phyloP scores from a whole-genome alignment of 129 eudicot genomes.

The Oenanthe sinensis region DNA sequence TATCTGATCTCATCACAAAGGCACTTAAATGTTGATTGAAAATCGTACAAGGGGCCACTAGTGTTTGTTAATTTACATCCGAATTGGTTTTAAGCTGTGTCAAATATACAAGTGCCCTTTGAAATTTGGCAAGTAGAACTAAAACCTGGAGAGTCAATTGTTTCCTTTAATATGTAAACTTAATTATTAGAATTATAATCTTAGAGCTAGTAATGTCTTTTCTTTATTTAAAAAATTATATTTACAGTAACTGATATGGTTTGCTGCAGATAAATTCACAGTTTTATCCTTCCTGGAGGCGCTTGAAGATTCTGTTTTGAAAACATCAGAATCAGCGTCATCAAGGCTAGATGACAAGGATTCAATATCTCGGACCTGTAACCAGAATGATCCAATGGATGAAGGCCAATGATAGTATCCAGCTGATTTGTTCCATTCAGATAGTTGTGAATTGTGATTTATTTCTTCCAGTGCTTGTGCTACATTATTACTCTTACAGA shows the following conservation, averaged over 20 bases:
- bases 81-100: neutral
- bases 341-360: constrained; percentile 15
- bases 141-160: neutral
- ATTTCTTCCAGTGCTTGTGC: neutral
- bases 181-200: neutral
- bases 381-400: constrained; percentile 63
- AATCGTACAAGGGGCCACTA: neutral
- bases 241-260: neutral
- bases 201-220: neutral
- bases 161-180: neutral
- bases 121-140: neutral
- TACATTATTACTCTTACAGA: neutral
- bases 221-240: neutral
- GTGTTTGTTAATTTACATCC: neutral
- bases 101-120: neutral
- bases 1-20: neutral
- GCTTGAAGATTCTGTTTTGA: constrained; percentile 82
- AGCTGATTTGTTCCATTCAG: neutral
- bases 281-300: constrained; percentile 97
- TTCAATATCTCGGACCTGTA: constrained; percentile 31
- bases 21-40: neutral
- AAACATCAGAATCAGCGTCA: constrained; percentile 28
- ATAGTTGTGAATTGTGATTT: neutral
- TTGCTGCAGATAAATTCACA: constrained; percentile 69
- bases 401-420: constrained; percentile 42